phyloP scores from a whole-genome alignment of 306 rosid species.

The Begonia peltatifolia region DNA sequence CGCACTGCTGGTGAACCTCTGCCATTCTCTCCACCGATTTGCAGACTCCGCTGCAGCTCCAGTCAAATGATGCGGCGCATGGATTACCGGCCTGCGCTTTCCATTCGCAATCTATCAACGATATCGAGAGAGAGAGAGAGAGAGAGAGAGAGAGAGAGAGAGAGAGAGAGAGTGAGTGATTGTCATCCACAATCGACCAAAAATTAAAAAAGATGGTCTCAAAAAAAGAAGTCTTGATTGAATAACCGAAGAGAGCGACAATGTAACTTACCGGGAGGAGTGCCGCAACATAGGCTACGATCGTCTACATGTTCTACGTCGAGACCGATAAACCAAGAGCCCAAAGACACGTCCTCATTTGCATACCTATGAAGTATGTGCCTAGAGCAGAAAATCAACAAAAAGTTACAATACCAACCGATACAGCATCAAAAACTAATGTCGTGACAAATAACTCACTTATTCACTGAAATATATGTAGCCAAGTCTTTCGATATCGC shows the following conservation, averaged over 20 bases:
- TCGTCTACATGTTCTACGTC: slow-evolving; percentile 51
- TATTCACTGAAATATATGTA: slow-evolving; percentile 39
- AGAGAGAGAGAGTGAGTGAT: no score
- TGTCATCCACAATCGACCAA: no score
- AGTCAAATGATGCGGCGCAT: slow-evolving; percentile 46
- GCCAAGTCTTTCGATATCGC: slow-evolving; percentile 46
- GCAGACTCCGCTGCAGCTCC: slow-evolving; percentile 61
- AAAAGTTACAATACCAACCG: no score
- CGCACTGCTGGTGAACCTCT: slow-evolving; percentile 42
- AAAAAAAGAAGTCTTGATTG: no score
- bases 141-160: no score
- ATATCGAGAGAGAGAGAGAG: no score
- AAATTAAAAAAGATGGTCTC: no score
- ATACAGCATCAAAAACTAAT: no score
- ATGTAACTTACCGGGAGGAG: slow-evolving; percentile 27
- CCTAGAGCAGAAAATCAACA: slow-evolving; percentile 9
- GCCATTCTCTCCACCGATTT: slow-evolving; percentile 57
- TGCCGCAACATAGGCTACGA: slow-evolving; percentile 45
- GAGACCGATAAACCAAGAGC: slow-evolving; percentile 58
- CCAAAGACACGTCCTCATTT: slow-evolving; percentile 50
- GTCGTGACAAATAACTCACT: slow-evolving; percentile 10
- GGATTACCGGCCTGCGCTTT: slow-evolving; percentile 52
- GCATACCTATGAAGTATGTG: slow-evolving; percentile 43
- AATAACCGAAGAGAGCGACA: no score
- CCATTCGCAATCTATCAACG: slow-evolving; percentile 38